Evolutionary conservation across 1,284 basidiomycete genomes (phyloP), one percentile per base, ranked within the genome.

Genomic region (Coriolopsis trogii): DNA sequence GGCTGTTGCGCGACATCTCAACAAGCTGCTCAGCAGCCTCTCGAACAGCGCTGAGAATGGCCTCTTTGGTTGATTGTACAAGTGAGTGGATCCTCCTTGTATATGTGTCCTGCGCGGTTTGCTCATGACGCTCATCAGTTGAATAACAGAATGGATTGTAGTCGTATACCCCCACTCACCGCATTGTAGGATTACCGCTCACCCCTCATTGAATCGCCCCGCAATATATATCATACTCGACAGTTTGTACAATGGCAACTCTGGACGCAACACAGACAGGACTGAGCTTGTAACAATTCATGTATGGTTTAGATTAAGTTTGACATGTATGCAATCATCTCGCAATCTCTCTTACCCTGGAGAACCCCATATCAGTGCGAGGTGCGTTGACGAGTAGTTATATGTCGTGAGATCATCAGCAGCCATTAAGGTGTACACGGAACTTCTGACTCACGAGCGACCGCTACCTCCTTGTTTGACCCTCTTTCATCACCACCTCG

Each of bases 1-100:
- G 21, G 65, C 72, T 36, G 76, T 80, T 7, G 77, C 74, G 12
- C 75, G 84, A 51, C 75, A 73, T 62, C 67, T 87, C 55, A 85
- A 81, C 63, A 80, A 85, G 56, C 67, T 87, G 25, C 49, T 67
- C 51, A 63, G 59, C 23, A 55, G 53, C 23, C 57, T 51, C 38
- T 59, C 58, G 4, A 39, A 29, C 10, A 59, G 51, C 47, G 53
- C 48, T 31, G 56, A 55, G 45, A 58, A 55, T 31, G 61, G 58
- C 41, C 53, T 62, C 16, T 59, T 63, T 54, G 58, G 58, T 38
- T 63, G 52, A 61, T 38, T 56, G 47, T 58, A 54, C 28, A 58
- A 59, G 63, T 64, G 34, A 61, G 64, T 56, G 16, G 1, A 34
- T 38, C 16, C 26, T 21, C 9, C 9, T 25, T 23, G 24, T 24